Conservation (phyloP, 2,329 filamentous ascomycete genomes). For the Aspergillus vadensis region DNA sequence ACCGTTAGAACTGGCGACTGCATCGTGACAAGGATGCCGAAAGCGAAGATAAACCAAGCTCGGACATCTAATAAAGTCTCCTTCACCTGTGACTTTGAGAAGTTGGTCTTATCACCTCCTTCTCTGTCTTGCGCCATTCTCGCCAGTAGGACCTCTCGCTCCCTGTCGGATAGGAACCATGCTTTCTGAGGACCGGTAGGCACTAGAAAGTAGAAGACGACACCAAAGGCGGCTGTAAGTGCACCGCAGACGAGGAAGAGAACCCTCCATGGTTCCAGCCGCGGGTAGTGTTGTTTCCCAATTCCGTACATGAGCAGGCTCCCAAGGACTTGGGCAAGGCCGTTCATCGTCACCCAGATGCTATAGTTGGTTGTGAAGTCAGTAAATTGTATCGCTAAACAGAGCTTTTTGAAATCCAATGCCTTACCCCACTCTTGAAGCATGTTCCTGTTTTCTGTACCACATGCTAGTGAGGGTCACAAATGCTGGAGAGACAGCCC, state of each 20-base stretch:
- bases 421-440: conserved; percentile 28
- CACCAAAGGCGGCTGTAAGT: conserved; percentile 47
- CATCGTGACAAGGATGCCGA: conserved; percentile 50
- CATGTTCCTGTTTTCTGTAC: conserved; percentile 45
- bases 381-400: neutral
- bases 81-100: conserved; percentile 47
- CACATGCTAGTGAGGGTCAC: conserved; percentile 50
- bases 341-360: conserved; percentile 49
- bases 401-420: no score
- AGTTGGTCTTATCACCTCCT: conserved; percentile 32
- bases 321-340: conserved; percentile 50
- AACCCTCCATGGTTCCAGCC: conserved; percentile 50
- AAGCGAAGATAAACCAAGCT: conserved; percentile 47
- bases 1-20: conserved; percentile 47
- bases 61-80: conserved; percentile 48
- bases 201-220: conserved; percentile 52
- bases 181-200: conserved; percentile 50
- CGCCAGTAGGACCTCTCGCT: conserved; percentile 44
- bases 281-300: conserved; percentile 42
- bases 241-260: conserved; percentile 56
- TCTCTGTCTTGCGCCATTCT: no score
- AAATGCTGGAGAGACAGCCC: conserved; percentile 50
- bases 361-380: neutral
- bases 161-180: conserved; percentile 52
- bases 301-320: conserved; percentile 56